Evolutionary conservation across 345 rosid species (phyloP).

Genomic region (Pelargonium nanum): DNA sequence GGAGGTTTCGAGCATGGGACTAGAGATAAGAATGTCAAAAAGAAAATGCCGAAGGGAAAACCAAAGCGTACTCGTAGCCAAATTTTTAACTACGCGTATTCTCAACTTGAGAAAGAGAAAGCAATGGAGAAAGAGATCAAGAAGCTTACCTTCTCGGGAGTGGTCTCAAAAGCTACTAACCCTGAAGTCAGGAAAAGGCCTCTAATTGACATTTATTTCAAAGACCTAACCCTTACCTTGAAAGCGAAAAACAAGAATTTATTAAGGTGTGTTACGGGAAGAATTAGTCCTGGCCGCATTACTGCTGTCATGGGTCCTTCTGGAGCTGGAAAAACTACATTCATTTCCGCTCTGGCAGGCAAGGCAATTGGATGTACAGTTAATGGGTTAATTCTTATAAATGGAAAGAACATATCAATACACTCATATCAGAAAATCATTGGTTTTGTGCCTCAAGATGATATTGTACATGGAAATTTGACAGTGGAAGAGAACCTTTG

Average conservation of each 20-base stretch:
- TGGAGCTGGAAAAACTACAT: slow-evolving; percentile 95
- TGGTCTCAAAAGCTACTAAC: slow-evolving; percentile 52
- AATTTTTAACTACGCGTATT: slow-evolving; percentile 69
- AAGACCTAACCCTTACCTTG: slow-evolving; percentile 66
- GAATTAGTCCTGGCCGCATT: slow-evolving; percentile 66
- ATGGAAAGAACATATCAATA: slow-evolving; percentile 61
- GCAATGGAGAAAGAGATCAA: slow-evolving; percentile 43
- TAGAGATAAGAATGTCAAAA: slow-evolving; percentile 19
- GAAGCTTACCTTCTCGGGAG: slow-evolving; percentile 64
- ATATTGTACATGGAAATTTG: slow-evolving; percentile 88
- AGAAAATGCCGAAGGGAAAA: slow-evolving; percentile 19
- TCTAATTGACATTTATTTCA: slow-evolving; percentile 63
- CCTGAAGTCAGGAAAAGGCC: slow-evolving; percentile 54
- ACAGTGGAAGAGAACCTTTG: slow-evolving; percentile 68
- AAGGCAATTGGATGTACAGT: slow-evolving; percentile 68
- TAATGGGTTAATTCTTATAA: slow-evolving; percentile 61
- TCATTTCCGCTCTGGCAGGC: slow-evolving; percentile 79
- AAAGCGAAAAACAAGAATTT: slow-evolving; percentile 60
- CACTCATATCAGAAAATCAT: slow-evolving; percentile 72
- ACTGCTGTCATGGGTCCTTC: slow-evolving; percentile 99
- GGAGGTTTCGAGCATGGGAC: slow-evolving; percentile 20
- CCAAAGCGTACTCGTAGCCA: slow-evolving; percentile 48
- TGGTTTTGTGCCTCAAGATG: slow-evolving; percentile 95
- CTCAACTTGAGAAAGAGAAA: slow-evolving; percentile 56
- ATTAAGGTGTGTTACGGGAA: slow-evolving; percentile 75